phyloP scores from a whole-genome alignment of 108 stramenopile genomes.

The Nitzschia palea region DNA sequence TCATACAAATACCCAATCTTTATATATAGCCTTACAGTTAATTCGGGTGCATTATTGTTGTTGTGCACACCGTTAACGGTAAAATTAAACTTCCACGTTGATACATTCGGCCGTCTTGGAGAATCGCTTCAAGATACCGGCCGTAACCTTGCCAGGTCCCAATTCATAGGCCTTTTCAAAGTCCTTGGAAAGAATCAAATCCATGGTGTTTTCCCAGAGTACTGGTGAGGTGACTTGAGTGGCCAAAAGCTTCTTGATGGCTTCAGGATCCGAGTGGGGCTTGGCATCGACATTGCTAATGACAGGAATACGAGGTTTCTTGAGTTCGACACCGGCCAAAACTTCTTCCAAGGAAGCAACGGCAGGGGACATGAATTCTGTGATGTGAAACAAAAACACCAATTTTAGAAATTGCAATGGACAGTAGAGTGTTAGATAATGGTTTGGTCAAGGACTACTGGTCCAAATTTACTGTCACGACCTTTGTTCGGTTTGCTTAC shows the following conservation, averaged over 20 bases:
- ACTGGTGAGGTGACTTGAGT: conserved; percentile 97
- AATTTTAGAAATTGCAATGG: too few species aligned
- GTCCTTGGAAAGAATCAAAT: conserved; percentile 75
- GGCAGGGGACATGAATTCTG: conserved; percentile 94
- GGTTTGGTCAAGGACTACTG: too few species aligned
- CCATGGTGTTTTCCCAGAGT: conserved; percentile 93
- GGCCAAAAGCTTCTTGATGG: conserved; percentile 92
- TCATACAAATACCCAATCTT: too few species aligned
- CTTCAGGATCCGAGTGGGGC: conserved; percentile 93
- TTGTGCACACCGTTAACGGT: too few species aligned
- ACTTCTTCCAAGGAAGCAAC: conserved; percentile 86
- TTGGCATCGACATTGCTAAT: conserved; percentile 97
- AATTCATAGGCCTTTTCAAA: conserved; percentile 88
- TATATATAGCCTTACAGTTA: too few species aligned
- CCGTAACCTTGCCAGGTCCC: conserved; percentile 93
- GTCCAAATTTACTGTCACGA: too few species aligned
- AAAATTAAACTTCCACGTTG: conserved; percentile 93
- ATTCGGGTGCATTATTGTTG: too few species aligned
- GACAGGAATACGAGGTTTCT: conserved; percentile 95
- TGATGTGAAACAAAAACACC: too few species aligned
- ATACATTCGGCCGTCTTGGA: conserved; percentile 86
- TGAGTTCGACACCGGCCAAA: conserved; percentile 83
- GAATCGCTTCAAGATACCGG: conserved; percentile 95
- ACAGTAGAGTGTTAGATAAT: too few species aligned
- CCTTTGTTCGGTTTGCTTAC: too few species aligned